Base-by-base conservation (phyloP, 2,329 filamentous ascomycete genomes). In the Aspergillus awamori region DNA sequence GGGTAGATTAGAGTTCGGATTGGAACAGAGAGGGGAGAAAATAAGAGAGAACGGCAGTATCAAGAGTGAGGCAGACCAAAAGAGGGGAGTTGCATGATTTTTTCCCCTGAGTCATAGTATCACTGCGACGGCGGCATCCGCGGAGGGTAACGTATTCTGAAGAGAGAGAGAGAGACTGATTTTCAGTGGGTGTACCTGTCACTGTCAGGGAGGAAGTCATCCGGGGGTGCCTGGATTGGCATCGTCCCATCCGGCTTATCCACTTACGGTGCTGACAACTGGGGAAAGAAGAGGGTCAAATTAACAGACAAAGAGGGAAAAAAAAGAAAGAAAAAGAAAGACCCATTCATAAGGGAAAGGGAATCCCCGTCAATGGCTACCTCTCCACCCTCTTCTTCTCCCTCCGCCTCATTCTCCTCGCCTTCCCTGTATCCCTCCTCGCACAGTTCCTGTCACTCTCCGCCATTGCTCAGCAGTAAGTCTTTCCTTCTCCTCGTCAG, bases 391-490 rank as follows among this genome's bases (percentile, higher is more conserved):
- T 59, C 67, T 4, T 67, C 53, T 28, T 66, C 64, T 11, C 63
- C 63, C 30, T 67, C 65, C 13, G 66, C 65, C 53, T 61, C 66
- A 28, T 69, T 66, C 30, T 67, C 71, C 26, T 73, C 70, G 17
- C 65, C 68, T 24, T 69, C 65, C 4, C 61, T 69, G 45, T 74
- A 73, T 63, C 71, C 70, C n/a, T 75, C 72, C 2, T 75, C 72
- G n/a, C 66, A 60, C 63, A 73, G 70, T 61, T 72, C 69, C 15
- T 52, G 62, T n/a, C 53, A 64, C 52, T 69, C 66, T 26, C 62
- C 62, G 8, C 63, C 67, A 24, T 63, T 60, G 36, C 58, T 64
- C 36, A 48, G 56, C 51, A 52, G 65, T 69, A 65, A 66, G 63
- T 66, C 13, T 13, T 17, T 30, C 45, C 17, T 8, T 45, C 24